Base-by-base conservation (phyloP, 306 rosid species). In the Fragaria ananassa region DNA sequence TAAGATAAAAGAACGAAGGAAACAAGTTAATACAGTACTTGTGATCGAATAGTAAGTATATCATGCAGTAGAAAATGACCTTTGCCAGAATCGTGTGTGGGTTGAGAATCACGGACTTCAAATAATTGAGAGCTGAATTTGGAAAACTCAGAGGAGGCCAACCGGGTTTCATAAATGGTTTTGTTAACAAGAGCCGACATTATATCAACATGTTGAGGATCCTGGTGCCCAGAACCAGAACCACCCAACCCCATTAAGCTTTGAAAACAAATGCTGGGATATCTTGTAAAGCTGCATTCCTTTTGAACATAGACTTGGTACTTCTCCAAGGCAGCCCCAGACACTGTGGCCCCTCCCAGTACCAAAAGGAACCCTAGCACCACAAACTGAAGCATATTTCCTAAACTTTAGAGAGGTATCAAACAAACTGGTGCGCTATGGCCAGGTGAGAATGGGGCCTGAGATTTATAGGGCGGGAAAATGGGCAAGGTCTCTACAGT, bases 221-320 rank as follows among this genome's bases (percentile, higher is more conserved):
- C 50, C 23, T 80, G 78, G 34, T 77, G 72, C 10, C 70, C 81
- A 18, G 83, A 71, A 37, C 42, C 42, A 41, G 45, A 7, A 35
- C 17, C 29, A 23, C 71, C 62, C 73, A 76, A 44, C 18, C 63
- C 79, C 74, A 37, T 70, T 83, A 87, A 51, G 72, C 84, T 83
- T 83, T 85, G 37, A 49, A 73, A 76, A 79, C 89, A 85, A 6
- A 79, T 66, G 78, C 35, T 44, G 31, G 89, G 87, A 65, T 83
- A 83, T 76, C 82, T 81, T 13, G 91, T 81, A 25, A 56, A 71
- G 46, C 31, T 68, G 79, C 88, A 87, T 15, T 76, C 81, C 5
- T 64, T 14, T 62, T 75, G 56, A 50, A 67, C 75, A 57, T 41
- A 46, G 21, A 18, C 63, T 68, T 63, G 63, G 76, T 51, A 72